Evolutionary conservation across 106 monocot species (phyloP), one percentile per base, ranked within the genome.

Genomic region (Dactylorhiza incarnata): DNA sequence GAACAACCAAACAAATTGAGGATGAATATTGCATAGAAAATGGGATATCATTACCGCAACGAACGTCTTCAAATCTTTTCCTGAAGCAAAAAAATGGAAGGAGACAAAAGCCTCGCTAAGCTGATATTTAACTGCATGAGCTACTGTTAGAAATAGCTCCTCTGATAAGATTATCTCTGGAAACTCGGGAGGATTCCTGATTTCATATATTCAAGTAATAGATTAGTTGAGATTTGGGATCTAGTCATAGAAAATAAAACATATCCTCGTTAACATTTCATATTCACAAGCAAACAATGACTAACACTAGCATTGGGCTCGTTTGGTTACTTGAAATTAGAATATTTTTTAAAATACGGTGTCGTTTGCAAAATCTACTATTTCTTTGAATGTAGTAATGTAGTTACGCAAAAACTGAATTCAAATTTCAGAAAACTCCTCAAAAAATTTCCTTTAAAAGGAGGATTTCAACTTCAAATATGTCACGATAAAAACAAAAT

Each of bases 121-220:
- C 72, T 88, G 74, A 75, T 81, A 79, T 77, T 81, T 83, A 13
- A 80, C 58, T 11, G 50, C 37, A 12, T 78, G 82, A 69, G 83
- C 80, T 56, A 83, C 5, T 44, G 49, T 83, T 77, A 84, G 74
- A 73, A 82, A 84, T 29, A 81, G 17, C 0, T 83, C 85, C 77
- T 85, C 88, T 24, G 79, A 69, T 71, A 90, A 74, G 22, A 87
- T 76, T 52, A 83, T 66, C 48, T 86, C 84, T 43, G 87, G 85
- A 79, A 87, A 78, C 26, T 90, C 87, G 59, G 87, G 86, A 61
- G 84, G 87, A 55, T 80, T 29, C 74, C 90, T 90, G 58, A 20
- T 49, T 62, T 56, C 25, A 62, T 45, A 72, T 15, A 5, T 68
- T 20, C 22, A 50, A 15, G 63, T 45, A 43, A 68, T 10, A 15